A percentile compares a stretch with the other conserved stretches of the same genome.
phyloP scores from a whole-genome alignment of 306 rosid genomes.

The Rubus idaeus region DNA sequence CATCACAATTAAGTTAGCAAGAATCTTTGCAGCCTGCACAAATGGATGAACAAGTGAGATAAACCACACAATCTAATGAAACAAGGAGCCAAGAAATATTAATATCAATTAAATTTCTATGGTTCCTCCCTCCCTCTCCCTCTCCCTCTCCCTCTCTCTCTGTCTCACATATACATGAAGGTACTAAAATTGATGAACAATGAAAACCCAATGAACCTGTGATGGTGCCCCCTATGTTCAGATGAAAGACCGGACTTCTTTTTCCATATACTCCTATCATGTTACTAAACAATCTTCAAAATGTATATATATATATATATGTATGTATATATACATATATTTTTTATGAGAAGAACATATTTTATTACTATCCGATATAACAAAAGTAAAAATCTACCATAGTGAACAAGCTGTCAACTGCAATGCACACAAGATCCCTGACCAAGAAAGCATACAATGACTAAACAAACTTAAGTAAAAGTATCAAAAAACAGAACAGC shows the following conservation, averaged over 20 bases:
- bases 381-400: not conserved
- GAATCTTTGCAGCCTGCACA: constrained; percentile 82
- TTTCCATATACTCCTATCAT: not conserved
- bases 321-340: not conserved
- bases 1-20: constrained; percentile 74
- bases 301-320: not conserved
- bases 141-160: not conserved
- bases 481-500: not conserved
- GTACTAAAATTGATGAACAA: not conserved
- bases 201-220: not conserved
- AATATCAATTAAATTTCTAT: not conserved
- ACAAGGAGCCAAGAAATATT: not conserved
- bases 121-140: too few species aligned
- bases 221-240: not conserved
- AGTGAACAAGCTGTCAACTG: not conserved
- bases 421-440: not conserved
- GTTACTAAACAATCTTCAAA: not conserved
- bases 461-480: not conserved
- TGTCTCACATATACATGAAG: not conserved
- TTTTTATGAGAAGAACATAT: not conserved
- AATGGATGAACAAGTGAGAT: not conserved
- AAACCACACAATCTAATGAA: not conserved
- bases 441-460: not conserved
- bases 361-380: not conserved
- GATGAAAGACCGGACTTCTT: not conserved